Percentiles rank a stretch among this genome's conserved stretches.
These are phyloP conservation scores for Grifola frondosa DNA, from an alignment of 1,284 basidiomycete species.

Conservation along the genomic window DNA sequence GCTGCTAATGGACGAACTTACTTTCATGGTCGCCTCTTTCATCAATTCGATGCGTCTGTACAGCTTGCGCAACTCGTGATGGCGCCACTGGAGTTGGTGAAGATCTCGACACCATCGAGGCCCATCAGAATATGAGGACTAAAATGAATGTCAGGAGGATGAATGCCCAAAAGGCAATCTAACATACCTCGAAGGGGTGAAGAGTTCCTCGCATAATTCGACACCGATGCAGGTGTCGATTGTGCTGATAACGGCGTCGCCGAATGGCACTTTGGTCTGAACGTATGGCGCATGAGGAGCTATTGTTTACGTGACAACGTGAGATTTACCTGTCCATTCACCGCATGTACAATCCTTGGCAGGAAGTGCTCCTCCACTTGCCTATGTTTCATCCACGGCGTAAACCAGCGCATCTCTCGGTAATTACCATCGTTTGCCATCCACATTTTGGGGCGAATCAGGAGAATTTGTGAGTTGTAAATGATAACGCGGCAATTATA, in stretches of 20 bases:
- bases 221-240: slow-evolving; percentile 95
- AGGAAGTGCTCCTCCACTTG: slow-evolving; percentile 89
- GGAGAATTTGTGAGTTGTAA: slow-evolving; percentile 80
- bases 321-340: slow-evolving; percentile 80
- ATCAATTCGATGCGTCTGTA: slow-evolving; percentile 91
- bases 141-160: slow-evolving; percentile 4
- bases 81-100: slow-evolving; percentile 96
- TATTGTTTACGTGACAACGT: not conserved
- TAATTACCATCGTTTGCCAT: slow-evolving; percentile 99
- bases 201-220: slow-evolving; percentile 96
- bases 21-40: slow-evolving; percentile 96
- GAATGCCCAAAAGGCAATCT: not conserved
- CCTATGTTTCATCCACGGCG: slow-evolving; percentile 90
- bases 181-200: slow-evolving; percentile 87
- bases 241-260: slow-evolving; percentile 92
- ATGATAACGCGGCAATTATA: slow-evolving; percentile 96
- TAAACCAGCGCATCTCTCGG: slow-evolving; percentile 94
- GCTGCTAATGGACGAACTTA: slow-evolving; percentile 25
- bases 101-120: slow-evolving; percentile 96
- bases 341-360: slow-evolving; percentile 80
- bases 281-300: not conserved
- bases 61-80: slow-evolving; percentile 96
- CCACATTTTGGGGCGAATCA: slow-evolving; percentile 99
- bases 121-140: slow-evolving; percentile 98
- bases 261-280: slow-evolving; percentile 87